Base-by-base conservation (phyloP, 2,329 filamentous ascomycete species). In the Botrytis paeoniae region DNA sequence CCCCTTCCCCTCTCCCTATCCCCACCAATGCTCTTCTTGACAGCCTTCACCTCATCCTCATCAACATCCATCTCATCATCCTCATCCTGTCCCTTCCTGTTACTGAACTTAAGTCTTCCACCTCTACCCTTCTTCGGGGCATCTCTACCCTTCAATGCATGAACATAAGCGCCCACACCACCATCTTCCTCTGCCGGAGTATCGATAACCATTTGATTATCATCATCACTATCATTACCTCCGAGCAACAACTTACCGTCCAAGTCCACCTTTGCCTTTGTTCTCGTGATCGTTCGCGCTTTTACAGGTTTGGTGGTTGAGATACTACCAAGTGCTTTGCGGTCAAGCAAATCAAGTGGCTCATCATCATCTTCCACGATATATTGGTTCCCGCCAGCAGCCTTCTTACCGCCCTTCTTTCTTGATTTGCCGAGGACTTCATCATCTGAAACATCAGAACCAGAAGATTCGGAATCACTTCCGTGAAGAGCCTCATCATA, bases 281-380 rank as follows among this genome's bases (percentile, higher is more conserved):
- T 83, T 71, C 80, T 84, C 60, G 76, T 78, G 16, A 81, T 81
- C 25, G 85, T 85, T 80, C 88, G 88, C 77, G 87, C 82, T 80
- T 89, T 91, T 72, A 88, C 83, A 5, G 95, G 95, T 82, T 94
- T 95, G 18, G 94, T 97, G 8, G 93, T 93, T 4, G 95, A 97
- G 79, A 99, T 98, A 81, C 94, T 96, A 71, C 94, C 95, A 60
- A 99, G 88, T 14, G 95, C 94, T 80, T 91, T 92, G 75, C 93
- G 92, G 79, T 96, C 95, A 25, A 99, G 89, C 63, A 99, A 88
- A 84, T 99, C 96, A 60, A 99, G 91, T 1, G 96, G 96, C 82
- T 98, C 96, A 78, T 97, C 93, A 73, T 97, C 94, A 75, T 97
- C 93, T 84, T 98, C 95, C 74, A 97, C 89, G 78, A 99, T 98